phyloP scores from a whole-genome alignment of 169 alveolate genomes.

The Toxoplasma gondii region DNA sequence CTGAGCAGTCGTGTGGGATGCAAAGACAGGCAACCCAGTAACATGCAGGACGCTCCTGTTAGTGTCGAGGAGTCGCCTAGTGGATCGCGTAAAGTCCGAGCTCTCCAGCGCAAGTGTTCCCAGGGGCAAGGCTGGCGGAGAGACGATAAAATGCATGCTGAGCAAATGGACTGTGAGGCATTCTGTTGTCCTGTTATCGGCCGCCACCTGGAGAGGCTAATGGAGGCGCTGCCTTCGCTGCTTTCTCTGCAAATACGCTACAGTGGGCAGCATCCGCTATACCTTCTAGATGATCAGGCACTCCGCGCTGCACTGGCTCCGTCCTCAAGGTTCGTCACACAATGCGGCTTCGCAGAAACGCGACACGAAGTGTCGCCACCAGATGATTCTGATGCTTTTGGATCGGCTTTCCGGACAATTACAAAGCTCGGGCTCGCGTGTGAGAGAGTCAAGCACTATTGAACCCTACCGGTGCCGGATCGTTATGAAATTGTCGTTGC shows the following conservation, averaged over 20 bases:
- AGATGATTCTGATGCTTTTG: neutral
- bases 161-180: neutral
- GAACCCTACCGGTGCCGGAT: too few species aligned
- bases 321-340: neutral
- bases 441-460: neutral
- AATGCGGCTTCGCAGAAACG: neutral
- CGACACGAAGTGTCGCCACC: neutral
- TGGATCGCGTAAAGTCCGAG: too few species aligned
- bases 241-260: neutral
- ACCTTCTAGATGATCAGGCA: neutral
- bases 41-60: too few species aligned
- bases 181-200: constrained; percentile 25
- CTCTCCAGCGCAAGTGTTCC: too few species aligned
- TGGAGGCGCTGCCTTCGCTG: neutral
- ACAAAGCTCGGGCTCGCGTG: constrained; percentile 1
- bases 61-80: too few species aligned
- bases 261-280: constrained; percentile 28
- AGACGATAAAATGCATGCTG: too few species aligned
- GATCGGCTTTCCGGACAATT: neutral
- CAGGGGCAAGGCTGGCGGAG: too few species aligned
- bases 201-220: neutral
- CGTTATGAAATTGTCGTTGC: too few species aligned
- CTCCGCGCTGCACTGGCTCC: neutral
- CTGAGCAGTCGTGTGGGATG: too few species aligned
- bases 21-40: too few species aligned